These are phyloP conservation scores for Voacanga thouarsii DNA, from an alignment of 257 asterid genomes.

Conservation along the genomic window DNA sequence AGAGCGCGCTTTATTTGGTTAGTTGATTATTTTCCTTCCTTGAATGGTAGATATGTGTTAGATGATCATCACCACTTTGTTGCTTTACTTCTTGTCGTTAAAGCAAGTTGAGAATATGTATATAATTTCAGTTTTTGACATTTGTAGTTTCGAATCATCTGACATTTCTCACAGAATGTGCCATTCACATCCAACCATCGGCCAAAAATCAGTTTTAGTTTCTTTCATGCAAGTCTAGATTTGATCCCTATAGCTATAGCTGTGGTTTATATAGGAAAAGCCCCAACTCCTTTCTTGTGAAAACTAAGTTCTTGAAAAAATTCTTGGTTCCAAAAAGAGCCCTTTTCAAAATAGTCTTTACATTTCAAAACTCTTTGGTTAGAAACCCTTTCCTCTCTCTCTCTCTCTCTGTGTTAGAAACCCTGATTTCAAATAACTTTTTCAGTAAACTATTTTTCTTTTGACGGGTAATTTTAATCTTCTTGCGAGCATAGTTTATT, in stretches of 20 bases:
- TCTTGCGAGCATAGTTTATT: not conserved
- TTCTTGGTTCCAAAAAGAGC: not conserved
- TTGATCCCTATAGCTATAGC: not conserved
- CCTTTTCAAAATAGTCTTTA: not conserved
- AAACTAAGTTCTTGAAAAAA: not conserved
- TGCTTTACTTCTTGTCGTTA: slow-evolving; percentile 22
- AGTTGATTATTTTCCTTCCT: slow-evolving; percentile 25
- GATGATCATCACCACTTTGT: slow-evolving; percentile 30
- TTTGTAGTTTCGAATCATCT: slow-evolving; percentile 3
- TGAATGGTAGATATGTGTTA: slow-evolving; percentile 33
- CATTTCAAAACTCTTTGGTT: not conserved
- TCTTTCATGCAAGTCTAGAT: not conserved
- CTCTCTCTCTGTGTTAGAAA: not conserved
- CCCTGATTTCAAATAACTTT: not conserved
- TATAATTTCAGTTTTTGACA: slow-evolving; percentile 3
- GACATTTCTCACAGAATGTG: not conserved
- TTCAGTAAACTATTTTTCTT: not conserved
- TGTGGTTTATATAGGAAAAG: not conserved
- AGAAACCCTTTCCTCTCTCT: not conserved
- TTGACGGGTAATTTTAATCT: too few relatives aligned
- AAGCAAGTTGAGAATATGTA: slow-evolving; percentile 5
- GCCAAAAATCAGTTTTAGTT: slow-evolving; percentile 4
- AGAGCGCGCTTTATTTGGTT: slow-evolving; percentile 12
- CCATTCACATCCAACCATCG: slow-evolving; percentile 11
- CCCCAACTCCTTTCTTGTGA: not conserved